Evolutionary conservation across 2,329 filamentous ascomycete species (phyloP).

Genomic region (Sclerotinia glacialis): DNA sequence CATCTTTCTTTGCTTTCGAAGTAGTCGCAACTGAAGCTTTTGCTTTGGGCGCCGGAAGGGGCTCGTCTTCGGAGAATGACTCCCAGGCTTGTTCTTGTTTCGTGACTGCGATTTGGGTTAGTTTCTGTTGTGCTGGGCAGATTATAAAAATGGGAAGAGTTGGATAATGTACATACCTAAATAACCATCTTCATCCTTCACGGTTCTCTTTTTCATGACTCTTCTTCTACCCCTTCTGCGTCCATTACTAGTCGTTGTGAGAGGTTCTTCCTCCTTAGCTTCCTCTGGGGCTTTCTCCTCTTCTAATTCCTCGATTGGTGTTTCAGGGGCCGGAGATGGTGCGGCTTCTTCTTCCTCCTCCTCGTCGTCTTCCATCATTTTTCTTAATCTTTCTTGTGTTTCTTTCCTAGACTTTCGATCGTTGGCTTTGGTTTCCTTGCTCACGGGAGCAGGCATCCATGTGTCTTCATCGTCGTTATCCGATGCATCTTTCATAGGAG

Average conservation of each 20-base stretch:
- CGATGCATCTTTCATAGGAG: conserved; percentile 54
- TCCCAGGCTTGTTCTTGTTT: conserved; percentile 85
- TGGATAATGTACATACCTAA: conserved; percentile 66
- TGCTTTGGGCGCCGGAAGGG: conserved; percentile 50
- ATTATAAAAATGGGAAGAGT: background rate
- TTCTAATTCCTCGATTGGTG: conserved; percentile 36
- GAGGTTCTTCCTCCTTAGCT: conserved; percentile 38
- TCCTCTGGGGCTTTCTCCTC: conserved; percentile 46
- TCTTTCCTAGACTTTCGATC: conserved; percentile 53
- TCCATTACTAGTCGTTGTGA: conserved; percentile 57
- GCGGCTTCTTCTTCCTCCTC: conserved; percentile 48
- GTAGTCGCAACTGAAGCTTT: conserved; percentile 44
- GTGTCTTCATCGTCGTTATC: conserved; percentile 54
- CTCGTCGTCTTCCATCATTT: conserved; percentile 71
- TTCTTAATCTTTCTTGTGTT: conserved; percentile 61
- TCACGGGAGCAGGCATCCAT: conserved; percentile 39
- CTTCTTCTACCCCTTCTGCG: conserved; percentile 73
- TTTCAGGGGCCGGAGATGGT: conserved; percentile 23
- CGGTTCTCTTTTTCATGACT: conserved; percentile 83
- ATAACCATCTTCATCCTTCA: conserved; percentile 86
- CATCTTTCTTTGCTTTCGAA: conserved; percentile 54
- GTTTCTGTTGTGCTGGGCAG: background rate
- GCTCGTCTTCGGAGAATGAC: conserved; percentile 88
- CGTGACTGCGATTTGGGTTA: conserved; percentile 58
- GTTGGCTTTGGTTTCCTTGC: conserved; percentile 36